Base-by-base conservation (phyloP, 768 basidiomycete genomes). In the Rhizopogon vesiculosus region DNA sequence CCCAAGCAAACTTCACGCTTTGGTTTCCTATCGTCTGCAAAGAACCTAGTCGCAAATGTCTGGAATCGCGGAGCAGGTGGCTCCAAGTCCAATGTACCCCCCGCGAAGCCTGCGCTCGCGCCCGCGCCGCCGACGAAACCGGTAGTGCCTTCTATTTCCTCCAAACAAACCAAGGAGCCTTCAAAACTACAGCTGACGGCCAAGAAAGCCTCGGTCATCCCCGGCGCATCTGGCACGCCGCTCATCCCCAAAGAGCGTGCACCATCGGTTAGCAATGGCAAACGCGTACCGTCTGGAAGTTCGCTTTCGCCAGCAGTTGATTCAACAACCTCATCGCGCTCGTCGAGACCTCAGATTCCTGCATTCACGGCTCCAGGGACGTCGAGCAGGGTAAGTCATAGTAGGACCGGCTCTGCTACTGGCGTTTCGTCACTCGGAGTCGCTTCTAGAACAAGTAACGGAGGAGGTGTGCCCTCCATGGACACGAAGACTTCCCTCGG, bases 1-100 rank as follows among this genome's bases (percentile, higher is more conserved):
- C 51, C 61, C 18, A 71, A 70, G 55, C 62, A 58, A 28, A 71
- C 82, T 1, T 75, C 82, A 4, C 80, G 82, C 39, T 83, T 89
- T 56, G 89, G 87, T 1, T 89, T 91, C 73, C 68, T 91, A 6
- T 78, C 84, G 7, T 73, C 77, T 19, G 84, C 89, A 7, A 91
- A 89, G 66, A 80, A 81, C 0, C 72, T 91, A 3, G 88, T 91
- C 4, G 75, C 78, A 61, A 87, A 79, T 59, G 87, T 91, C 1
- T 91, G 87, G 87, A 84, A 82, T 61, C 76, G 86, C 60, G 81
- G 78, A 25, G 71, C 67, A 15, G 64, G 64, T 3, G 67, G 66
- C 7, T 64, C 66, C 16, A 74, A 65, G 49, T 62, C 70, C 5
- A 68, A 54, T 39, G 60, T 69, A 25, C 15, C 64, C 68, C 8